Evolutionary conservation across 495 filamentous ascomycete genomes (phyloP), one percentile per base, ranked within the genome.

Genomic region (Endocarpon pusillum): DNA sequence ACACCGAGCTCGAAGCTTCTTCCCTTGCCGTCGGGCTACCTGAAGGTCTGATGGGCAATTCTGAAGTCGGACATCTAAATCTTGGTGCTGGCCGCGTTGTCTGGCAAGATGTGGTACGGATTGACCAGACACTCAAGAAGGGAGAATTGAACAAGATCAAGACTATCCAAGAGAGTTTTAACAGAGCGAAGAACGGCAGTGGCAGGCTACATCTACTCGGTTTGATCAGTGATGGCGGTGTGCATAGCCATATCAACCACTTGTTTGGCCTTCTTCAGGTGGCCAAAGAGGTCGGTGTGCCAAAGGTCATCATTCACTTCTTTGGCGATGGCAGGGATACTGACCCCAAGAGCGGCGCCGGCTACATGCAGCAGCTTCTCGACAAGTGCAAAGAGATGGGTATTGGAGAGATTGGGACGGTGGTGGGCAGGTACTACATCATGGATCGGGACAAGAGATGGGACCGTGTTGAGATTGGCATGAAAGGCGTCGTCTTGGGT

Each of bases 381-480:
- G 68, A 73, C 19, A 75, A 71, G 41, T 73, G 69, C 29, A 73
- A 83, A 54, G 81, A 94, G 54, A 68, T 92, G 44, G 89, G 83
- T 19, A 54, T 76, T 42, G 87, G 89, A 46, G 61, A 87, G 49
- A 69, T 96, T 42, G 86, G 81, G n/a, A 94, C 89, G 15, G 72
- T 92, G 19, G 87, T 96, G 23, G 89, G 89, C 33, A 72, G 89
- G 41, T 97, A 94, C 71, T 97, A 82, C 53, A 84, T 84, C 51
- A 97, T 97, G 89, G 89, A 97, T 65, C 86, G 89, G 47, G 89
- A 97, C 58, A 97, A 96, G 79, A 73, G 89, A 53, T 97, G 89
- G 89, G 86, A 97, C 51, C 69, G 89, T 46, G 71, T 92, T 38
- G 80, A 92, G 63, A 44, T 94, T 46, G 91, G 78, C 36, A 52